A percentile compares a stretch with the other conserved stretches of the same genome.
These are phyloP conservation scores for Tolypocladium ophioglossoides DNA, from an alignment of 2,329 filamentous ascomycete genomes.

Conservation along the genomic window DNA sequence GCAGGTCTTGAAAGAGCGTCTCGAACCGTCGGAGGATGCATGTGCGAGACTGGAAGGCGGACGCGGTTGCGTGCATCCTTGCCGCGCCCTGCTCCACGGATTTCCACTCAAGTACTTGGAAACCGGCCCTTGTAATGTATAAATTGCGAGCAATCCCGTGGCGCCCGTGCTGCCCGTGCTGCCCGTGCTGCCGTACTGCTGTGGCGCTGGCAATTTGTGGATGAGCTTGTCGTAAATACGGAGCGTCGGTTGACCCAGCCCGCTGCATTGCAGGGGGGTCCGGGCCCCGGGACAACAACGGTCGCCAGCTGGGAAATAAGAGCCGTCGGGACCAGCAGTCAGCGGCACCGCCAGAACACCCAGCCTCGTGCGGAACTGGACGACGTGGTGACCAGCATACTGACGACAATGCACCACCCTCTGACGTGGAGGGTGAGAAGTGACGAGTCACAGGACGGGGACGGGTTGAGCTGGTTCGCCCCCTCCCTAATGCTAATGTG, in stretches of 20 bases:
- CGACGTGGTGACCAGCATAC: not conserved
- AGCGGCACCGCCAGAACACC: not conserved
- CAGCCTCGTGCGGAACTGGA: not conserved
- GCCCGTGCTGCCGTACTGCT: not conserved
- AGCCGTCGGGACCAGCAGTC: slow-evolving; percentile 1
- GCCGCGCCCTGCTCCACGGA: no score
- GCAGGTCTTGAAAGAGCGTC: no score
- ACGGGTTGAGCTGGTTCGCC: no score
- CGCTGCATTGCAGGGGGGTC: not conserved
- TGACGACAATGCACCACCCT: not conserved
- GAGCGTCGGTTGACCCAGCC: not conserved
- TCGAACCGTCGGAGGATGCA: not conserved
- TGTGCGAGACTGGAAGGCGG: not conserved
- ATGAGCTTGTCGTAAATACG: no score
- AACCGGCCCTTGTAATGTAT: not conserved
- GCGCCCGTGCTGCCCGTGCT: no score
- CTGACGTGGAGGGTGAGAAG: not conserved
- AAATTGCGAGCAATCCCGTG: not conserved
- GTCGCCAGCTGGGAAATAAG: not conserved
- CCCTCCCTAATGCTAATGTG: no score
- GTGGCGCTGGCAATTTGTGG: no score
- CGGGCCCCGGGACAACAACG: not conserved
- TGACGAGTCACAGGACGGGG: not conserved
- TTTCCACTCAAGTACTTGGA: no score
- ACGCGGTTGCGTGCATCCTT: no score